A percentile compares a stretch with the other conserved stretches of the same genome.
phyloP scores from a whole-genome alignment of 371 early-diverging fungal genomes.

The Encephalitozoon intestinalis region DNA sequence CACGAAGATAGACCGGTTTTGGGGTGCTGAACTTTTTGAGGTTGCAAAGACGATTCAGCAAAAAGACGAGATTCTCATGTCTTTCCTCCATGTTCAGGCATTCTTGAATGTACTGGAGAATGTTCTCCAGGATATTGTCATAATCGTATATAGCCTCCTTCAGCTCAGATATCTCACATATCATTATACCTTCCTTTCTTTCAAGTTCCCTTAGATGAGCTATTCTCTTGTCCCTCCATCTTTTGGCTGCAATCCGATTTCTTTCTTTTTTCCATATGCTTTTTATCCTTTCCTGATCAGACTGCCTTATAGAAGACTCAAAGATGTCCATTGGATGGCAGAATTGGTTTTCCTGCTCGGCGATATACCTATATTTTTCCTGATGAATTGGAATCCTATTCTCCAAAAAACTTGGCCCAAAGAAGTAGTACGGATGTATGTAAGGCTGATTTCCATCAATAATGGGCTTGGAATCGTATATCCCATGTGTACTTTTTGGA shows the following conservation, averaged over 20 bases:
- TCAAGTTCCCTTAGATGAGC: constrained; percentile 48
- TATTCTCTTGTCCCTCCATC: constrained; percentile 57
- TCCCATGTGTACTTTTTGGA: neutral
- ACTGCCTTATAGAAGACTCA: neutral
- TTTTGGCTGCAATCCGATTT: constrained; percentile 60
- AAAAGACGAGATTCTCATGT: constrained; percentile 22
- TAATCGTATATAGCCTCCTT: constrained; percentile 38
- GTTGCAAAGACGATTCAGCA: constrained; percentile 36
- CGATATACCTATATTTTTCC: neutral
- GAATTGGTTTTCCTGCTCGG: neutral
- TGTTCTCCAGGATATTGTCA: constrained; percentile 27
- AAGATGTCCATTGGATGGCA: neutral
- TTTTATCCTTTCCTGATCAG: constrained; percentile 37
- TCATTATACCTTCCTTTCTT: constrained; percentile 28
- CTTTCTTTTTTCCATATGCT: constrained; percentile 55
- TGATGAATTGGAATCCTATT: neutral
- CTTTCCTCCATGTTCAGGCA: neutral
- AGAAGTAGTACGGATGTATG: neutral
- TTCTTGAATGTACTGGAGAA: constrained; percentile 27
- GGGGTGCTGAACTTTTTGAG: constrained; percentile 27
- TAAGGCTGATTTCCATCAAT: neutral
- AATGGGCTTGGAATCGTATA: neutral
- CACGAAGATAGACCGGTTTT: constrained; percentile 14
- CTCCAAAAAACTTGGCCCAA: neutral
- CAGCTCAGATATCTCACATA: constrained; percentile 27